Evolutionary conservation across 495 filamentous ascomycete genomes (phyloP).

Genomic region (Pseudevernia furfuracea): DNA sequence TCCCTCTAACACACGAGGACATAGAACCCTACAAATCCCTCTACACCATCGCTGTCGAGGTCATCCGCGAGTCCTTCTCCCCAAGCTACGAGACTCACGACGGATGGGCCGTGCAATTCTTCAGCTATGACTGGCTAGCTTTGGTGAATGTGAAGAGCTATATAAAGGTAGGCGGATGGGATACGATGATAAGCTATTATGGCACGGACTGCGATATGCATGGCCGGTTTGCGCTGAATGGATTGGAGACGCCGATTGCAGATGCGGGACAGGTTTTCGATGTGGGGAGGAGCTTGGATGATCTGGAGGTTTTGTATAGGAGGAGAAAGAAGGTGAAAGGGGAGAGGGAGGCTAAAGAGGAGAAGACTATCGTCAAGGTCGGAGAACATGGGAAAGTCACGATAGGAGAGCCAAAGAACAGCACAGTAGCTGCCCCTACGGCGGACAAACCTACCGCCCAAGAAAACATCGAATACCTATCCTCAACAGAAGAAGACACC

Average conservation of each 20-base stretch:
- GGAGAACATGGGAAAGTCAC: constrained; percentile 13
- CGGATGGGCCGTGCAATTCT: constrained; percentile 47
- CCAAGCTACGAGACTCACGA: constrained; percentile 19
- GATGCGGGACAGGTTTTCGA: constrained; percentile 23
- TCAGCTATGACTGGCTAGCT: constrained; percentile 53
- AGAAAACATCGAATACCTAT: constrained; percentile 18
- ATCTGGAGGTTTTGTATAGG: constrained; percentile 23
- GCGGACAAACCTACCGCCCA: neutral
- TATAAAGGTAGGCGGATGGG: constrained; percentile 49
- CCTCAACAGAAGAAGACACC: constrained; percentile 17
- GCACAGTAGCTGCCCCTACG: constrained; percentile 2
- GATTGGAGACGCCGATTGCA: constrained; percentile 28
- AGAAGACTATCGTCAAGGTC: constrained; percentile 4
- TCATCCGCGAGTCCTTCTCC: constrained; percentile 29
- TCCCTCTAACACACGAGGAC: constrained; percentile 45
- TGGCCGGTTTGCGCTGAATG: constrained; percentile 43
- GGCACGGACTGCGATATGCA: constrained; percentile 55
- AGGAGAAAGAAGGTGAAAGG: constrained; percentile 15
- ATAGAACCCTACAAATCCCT: constrained; percentile 41
- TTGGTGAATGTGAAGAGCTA: constrained; percentile 48
- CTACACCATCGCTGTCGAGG: constrained; percentile 44
- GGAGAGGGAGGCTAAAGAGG: constrained; percentile 1
- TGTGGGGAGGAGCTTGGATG: constrained; percentile 18
- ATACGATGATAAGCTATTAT: constrained; percentile 54
- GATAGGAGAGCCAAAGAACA: neutral